A percentile compares a stretch with the other conserved stretches of the same genome.
Conservation (phyloP, 768 basidiomycete species). For the Auriscalpium orientale region DNA sequence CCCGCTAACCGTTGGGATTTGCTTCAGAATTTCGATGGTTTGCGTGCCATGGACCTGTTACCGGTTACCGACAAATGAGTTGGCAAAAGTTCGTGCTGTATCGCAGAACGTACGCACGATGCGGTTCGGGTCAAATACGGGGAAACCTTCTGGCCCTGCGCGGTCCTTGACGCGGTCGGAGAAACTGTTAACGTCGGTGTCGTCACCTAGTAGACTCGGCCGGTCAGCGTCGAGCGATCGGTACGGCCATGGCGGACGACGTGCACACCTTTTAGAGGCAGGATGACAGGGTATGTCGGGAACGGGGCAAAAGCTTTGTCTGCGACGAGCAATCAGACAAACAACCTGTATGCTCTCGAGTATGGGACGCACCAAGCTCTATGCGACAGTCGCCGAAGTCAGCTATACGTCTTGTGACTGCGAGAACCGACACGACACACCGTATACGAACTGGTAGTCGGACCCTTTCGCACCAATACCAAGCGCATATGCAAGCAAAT, state of each 20-base stretch:
- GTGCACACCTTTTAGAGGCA: constrained; percentile 52
- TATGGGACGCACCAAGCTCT: constrained; percentile 22
- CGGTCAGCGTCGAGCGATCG: not conserved
- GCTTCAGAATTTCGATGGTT: constrained; percentile 70
- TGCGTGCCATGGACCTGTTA: constrained; percentile 70
- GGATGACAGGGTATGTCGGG: constrained; percentile 81
- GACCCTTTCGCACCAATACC: constrained; percentile 77
- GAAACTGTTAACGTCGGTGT: constrained; percentile 66
- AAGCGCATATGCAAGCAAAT: constrained; percentile 69
- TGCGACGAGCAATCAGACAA: constrained; percentile 17
- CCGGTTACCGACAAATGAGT: too few species aligned
- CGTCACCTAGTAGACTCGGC: constrained; percentile 34
- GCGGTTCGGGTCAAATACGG: constrained; percentile 60
- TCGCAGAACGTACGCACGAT: constrained; percentile 37
- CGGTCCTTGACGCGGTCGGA: constrained; percentile 34
- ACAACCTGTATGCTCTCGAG: not conserved
- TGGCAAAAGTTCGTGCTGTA: too few species aligned
- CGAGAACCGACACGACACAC: constrained; percentile 30
- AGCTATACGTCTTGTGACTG: too few species aligned
- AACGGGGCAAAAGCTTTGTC: constrained; percentile 67
- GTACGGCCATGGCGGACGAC: not conserved
- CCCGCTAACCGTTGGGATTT: constrained; percentile 70
- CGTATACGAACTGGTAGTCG: constrained; percentile 66
- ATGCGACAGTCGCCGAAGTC: not conserved
- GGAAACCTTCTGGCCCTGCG: constrained; percentile 52